phyloP scores from a whole-genome alignment of 2,329 filamentous ascomycete genomes.

The Colletotrichum zoysiae region DNA sequence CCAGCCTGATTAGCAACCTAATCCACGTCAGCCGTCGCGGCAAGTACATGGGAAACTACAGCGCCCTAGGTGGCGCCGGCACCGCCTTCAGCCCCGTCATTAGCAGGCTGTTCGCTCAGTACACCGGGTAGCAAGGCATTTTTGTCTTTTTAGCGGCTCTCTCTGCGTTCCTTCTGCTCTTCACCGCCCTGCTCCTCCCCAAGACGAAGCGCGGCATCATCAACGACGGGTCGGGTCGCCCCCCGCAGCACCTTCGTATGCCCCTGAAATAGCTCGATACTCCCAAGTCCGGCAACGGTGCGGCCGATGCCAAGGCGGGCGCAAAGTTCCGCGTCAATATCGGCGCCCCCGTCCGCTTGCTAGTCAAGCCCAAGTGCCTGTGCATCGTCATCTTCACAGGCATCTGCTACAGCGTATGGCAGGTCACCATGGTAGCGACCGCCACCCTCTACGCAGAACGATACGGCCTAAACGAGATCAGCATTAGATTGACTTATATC shows the following conservation, averaged over 20 bases:
- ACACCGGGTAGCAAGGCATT: conserved; percentile 11
- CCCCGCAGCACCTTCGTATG: not conserved
- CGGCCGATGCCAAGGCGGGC: not conserved
- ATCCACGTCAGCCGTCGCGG: conserved; percentile 16
- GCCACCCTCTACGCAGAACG: conserved; percentile 8
- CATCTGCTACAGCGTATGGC: conserved; percentile 12
- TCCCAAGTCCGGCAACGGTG: not conserved
- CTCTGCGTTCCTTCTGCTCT: conserved; percentile 2
- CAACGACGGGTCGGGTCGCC: not conserved
- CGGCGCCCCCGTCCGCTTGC: conserved; percentile 3
- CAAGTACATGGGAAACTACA: conserved; percentile 18
- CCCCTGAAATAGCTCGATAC: not conserved
- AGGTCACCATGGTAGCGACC: conserved; percentile 12
- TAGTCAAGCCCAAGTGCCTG: conserved; percentile 4
- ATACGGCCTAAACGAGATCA: conserved; percentile 1
- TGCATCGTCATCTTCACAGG: conserved; percentile 2
- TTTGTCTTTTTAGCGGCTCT: conserved; percentile 10
- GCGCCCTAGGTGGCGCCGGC: conserved; percentile 1
- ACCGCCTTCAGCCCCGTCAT: conserved; percentile 11
- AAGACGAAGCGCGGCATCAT: conserved; percentile 14
- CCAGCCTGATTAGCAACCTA: conserved; percentile 8
- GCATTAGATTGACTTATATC: conserved; percentile 11
- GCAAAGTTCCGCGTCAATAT: not conserved
- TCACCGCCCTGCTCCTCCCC: conserved; percentile 4
- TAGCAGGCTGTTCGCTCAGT: conserved; percentile 11